Conservation (phyloP, 1,139 yeast species). For the Pichia sp. region DNA sequence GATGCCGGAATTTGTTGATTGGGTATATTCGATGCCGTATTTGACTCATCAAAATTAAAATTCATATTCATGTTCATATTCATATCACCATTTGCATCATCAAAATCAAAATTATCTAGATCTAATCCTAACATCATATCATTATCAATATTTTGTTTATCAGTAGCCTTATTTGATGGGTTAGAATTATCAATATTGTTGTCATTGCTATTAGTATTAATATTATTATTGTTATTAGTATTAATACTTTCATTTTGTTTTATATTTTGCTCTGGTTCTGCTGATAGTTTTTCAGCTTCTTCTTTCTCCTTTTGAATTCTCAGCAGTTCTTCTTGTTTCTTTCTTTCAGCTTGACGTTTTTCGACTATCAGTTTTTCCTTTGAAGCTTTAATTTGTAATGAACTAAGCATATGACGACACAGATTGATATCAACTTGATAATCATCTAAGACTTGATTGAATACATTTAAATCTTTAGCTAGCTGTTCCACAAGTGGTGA, state of each 20-base stretch:
- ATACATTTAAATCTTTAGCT: constrained; percentile 26
- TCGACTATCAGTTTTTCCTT: constrained; percentile 25
- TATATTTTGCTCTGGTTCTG: neutral
- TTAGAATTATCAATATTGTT: too few relatives aligned
- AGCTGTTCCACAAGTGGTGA: constrained; percentile 24
- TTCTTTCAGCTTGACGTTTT: constrained; percentile 15
- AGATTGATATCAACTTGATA: constrained; percentile 31
- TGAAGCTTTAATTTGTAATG: constrained; percentile 25
- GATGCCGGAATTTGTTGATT: neutral
- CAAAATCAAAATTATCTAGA: constrained; percentile 29
- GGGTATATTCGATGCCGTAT: neutral
- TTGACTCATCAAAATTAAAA: constrained; percentile 11
- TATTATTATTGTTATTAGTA: neutral
- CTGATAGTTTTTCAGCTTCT: constrained; percentile 1
- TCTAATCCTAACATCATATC: constrained; percentile 23
- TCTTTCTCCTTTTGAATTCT: constrained; percentile 13
- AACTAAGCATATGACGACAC: constrained; percentile 30
- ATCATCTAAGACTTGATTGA: constrained; percentile 33
- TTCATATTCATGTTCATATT: constrained; percentile 1
- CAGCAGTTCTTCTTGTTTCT: constrained; percentile 3
- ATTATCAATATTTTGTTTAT: neutral
- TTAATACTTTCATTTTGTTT: neutral
- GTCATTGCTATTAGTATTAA: neutral
- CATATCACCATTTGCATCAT: constrained; percentile 7
- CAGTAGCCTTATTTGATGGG: neutral